phyloP scores from a whole-genome alignment of 192 early-diverging fungal genomes.

The Mortierella antarctica region DNA sequence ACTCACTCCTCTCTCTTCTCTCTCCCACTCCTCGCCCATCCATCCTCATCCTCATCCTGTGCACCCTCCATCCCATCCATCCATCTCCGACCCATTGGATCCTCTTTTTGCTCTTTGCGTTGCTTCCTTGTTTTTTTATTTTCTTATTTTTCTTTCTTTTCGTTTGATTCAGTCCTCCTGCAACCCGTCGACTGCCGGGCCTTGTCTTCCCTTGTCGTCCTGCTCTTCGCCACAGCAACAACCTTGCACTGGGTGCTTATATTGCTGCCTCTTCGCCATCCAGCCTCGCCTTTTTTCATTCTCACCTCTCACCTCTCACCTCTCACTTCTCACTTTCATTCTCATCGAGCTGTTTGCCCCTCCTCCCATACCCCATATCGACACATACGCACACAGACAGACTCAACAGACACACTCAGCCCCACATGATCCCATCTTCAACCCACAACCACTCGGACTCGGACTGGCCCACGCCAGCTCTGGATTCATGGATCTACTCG shows the following conservation, averaged over 20 bases:
- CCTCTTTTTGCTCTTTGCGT: background rate
- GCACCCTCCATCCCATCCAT: background rate
- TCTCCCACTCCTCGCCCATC: background rate
- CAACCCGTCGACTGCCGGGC: background rate
- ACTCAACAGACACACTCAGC: background rate
- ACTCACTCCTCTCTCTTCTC: background rate
- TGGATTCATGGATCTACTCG: conserved; percentile 33
- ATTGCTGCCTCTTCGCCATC: too few species aligned
- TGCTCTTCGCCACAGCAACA: background rate
- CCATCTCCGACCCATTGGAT: background rate
- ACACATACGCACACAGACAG: too few species aligned
- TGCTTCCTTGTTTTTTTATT: background rate
- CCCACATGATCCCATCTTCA: conserved; percentile 11
- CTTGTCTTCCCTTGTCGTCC: background rate
- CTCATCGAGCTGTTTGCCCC: too few species aligned
- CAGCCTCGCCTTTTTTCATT: background rate
- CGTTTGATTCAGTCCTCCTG: too few species aligned
- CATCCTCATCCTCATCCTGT: background rate
- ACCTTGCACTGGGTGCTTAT: too few species aligned
- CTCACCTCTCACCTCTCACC: background rate
- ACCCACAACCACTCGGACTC: background rate
- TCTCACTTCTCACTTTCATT: background rate
- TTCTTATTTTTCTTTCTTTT: background rate
- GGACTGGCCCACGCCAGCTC: background rate
- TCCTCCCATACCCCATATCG: background rate